A percentile compares a stretch with the other conserved stretches of the same genome.
These are phyloP conservation scores for Fusarium guadeloupense DNA, from an alignment of 2,329 filamentous ascomycete genomes.

Conservation along the genomic window DNA sequence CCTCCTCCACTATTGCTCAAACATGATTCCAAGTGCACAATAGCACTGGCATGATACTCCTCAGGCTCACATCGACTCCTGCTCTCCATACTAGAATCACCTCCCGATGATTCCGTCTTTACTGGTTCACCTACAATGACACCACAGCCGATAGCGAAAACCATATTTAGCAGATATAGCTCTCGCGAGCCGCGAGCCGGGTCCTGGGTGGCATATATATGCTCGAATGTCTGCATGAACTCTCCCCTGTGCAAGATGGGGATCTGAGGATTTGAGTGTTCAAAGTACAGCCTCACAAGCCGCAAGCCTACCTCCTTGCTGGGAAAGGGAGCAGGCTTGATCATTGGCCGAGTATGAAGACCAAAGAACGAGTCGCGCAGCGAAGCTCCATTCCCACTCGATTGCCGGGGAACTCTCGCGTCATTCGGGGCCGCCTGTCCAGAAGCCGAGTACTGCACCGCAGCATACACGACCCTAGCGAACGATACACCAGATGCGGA, in stretches of 20 bases:
- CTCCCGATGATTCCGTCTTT: slow-evolving; percentile 57
- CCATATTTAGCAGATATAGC: slow-evolving; percentile 95
- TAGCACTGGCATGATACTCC: slow-evolving; percentile 94
- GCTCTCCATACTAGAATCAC: slow-evolving; percentile 41
- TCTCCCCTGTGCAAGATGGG: slow-evolving; percentile 89
- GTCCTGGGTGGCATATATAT: slow-evolving; percentile 76
- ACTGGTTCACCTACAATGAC: slow-evolving; percentile 80
- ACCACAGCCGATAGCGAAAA: slow-evolving; percentile 93
- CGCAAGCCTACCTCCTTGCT: slow-evolving; percentile 76
- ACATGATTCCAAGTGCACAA: slow-evolving; percentile 89
- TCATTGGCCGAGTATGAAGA: slow-evolving; percentile 88
- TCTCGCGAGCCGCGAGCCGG: slow-evolving; percentile 77
- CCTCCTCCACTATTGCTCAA: slow-evolving; percentile 87
- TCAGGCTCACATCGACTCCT: slow-evolving; percentile 76
- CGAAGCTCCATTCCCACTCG: slow-evolving; percentile 67
- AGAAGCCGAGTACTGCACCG: slow-evolving; percentile 78
- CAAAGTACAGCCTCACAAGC: slow-evolving; percentile 87
- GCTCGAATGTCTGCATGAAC: slow-evolving; percentile 88
- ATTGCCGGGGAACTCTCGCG: slow-evolving; percentile 37
- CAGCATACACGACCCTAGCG: slow-evolving; percentile 91
- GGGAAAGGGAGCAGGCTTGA: slow-evolving; percentile 86
- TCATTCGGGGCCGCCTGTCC: slow-evolving; percentile 63
- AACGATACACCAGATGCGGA: slow-evolving; percentile 93
- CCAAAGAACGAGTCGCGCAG: slow-evolving; percentile 98
- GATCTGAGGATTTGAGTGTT: slow-evolving; percentile 95